Conservation (phyloP, 2,329 filamentous ascomycete species). For the Tolypocladium tundrense region DNA sequence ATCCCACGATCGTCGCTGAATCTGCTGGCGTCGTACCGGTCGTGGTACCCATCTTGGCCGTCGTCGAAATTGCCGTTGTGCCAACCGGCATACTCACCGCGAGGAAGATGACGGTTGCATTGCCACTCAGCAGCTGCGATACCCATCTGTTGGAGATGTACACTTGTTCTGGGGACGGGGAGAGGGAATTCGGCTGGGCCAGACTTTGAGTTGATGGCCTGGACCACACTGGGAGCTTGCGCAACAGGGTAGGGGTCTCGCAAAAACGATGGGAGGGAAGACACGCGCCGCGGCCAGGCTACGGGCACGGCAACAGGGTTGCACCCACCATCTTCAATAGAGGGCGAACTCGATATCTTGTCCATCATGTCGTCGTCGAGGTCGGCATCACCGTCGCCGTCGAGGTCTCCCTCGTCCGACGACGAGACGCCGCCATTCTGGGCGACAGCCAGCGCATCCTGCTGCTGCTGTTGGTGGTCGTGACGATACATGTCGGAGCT, state of each 20-base stretch:
- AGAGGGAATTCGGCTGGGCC: constrained; percentile 22
- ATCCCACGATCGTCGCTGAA: background rate
- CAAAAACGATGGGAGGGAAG: constrained; percentile 26
- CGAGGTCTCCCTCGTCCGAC: constrained; percentile 51
- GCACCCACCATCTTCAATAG: constrained; percentile 97
- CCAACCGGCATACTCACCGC: constrained; percentile 32
- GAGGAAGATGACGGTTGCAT: constrained; percentile 32
- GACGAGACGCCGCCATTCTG: constrained; percentile 49
- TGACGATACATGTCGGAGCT: constrained; percentile 22
- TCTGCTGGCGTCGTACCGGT: constrained; percentile 6
- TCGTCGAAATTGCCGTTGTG: constrained; percentile 13
- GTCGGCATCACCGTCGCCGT: constrained; percentile 57
- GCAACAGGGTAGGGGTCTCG: constrained; percentile 18
- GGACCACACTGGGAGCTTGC: constrained; percentile 23
- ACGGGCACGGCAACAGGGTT: constrained; percentile 25
- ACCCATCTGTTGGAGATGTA: constrained; percentile 4
- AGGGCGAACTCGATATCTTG: constrained; percentile 96
- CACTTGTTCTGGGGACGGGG: constrained; percentile 10
- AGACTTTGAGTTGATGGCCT: constrained; percentile 9
- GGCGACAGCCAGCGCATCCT: constrained; percentile 49
- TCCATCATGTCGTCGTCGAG: constrained; percentile 93
- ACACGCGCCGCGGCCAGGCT: constrained; percentile 33
- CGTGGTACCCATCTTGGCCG: constrained; percentile 14
- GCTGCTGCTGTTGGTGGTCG: constrained; percentile 29
- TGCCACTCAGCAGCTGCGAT: constrained; percentile 8